These are phyloP conservation scores for Rhodotorula sp. DNA, from an alignment of 1,284 basidiomycete genomes.

Conservation along the genomic window DNA sequence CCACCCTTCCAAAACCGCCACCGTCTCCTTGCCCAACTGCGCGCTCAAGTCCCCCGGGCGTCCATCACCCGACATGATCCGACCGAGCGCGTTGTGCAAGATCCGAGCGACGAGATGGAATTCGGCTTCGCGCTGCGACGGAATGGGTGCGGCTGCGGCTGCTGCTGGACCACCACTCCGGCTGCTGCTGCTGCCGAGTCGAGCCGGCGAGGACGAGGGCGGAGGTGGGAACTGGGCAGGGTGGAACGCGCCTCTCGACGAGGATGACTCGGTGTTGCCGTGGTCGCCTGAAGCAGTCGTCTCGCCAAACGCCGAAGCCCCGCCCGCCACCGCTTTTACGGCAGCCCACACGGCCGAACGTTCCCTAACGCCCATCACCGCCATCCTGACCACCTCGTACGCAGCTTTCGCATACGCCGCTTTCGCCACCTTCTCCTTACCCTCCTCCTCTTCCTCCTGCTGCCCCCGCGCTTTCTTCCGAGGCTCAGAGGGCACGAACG, in stretches of 20 bases:
- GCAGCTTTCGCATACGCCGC: background rate
- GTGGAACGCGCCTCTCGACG: background rate
- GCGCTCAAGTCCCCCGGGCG: conserved; percentile 1
- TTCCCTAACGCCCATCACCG: conserved; percentile 10
- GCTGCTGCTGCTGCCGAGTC: background rate
- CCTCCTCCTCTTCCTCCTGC: too few relatives aligned
- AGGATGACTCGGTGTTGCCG: background rate
- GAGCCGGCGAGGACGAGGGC: background rate
- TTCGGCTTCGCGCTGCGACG: background rate
- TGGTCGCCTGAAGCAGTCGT: background rate
- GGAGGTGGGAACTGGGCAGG: background rate
- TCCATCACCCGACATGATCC: conserved; percentile 1
- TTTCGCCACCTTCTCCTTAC: background rate
- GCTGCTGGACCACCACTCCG: background rate
- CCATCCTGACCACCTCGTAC: background rate
- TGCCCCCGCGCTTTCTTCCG: too few relatives aligned
- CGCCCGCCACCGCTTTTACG: conserved; percentile 7
- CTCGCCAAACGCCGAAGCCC: background rate
- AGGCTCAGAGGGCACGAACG: background rate
- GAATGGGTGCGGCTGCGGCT: background rate
- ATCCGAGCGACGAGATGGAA: background rate
- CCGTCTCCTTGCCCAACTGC: background rate
- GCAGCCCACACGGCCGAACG: conserved; percentile 14
- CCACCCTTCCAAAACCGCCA: background rate
- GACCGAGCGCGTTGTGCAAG: conserved; percentile 1